Base-by-base conservation (phyloP, 2,329 filamentous ascomycete species). In the Triangularia setosa region DNA sequence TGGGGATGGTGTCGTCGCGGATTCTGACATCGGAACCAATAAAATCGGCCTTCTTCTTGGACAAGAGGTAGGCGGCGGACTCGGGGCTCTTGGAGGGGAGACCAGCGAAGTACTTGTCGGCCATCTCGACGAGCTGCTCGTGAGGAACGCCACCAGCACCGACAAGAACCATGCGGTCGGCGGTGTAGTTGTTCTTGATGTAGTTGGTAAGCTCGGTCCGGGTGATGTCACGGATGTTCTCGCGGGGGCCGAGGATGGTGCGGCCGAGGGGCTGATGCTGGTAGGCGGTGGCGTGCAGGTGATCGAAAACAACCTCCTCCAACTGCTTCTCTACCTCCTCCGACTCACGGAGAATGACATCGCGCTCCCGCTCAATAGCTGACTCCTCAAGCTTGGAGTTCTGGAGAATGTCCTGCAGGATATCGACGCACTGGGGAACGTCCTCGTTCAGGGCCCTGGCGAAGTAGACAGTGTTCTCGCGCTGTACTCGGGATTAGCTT, bases 271-370 rank as follows among this genome's bases (percentile, higher is more conserved):
- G 90, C 84, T 99, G 95, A 78, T 89, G 86, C 84, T 97, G 93
- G 88, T 92, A 99, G 74, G 95, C 96, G 73, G 95, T 99, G 75
- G 95, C 94, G 82, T 99, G 95, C 65, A 99, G 86, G 82, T 99
- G 95, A 83, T 99, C 95, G 76, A 99, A 99, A 66, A 99, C 96
- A 72, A 99, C 95, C 83, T 99, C 95, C 84, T 99, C 96, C 65
- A 98, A 84, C 84, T 98, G 94, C 88, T 99, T 99, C 87, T 99
- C 95, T 72, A 99, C 96, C 85, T 99, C 95, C 83, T 99, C 95
- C 74, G 96, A 95, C 82, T 99, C 95, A 75, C 95, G 90, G 74
- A 99, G 88, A 78, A 99, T 99, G 76, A 99, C 96, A 82, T 97
- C 94, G 77, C 95, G 91, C 85, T 99, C 95, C 72, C 96, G 91